phyloP scores from a whole-genome alignment of 2,329 filamentous ascomycete species.

The Pseudogymnoascus sp. region DNA sequence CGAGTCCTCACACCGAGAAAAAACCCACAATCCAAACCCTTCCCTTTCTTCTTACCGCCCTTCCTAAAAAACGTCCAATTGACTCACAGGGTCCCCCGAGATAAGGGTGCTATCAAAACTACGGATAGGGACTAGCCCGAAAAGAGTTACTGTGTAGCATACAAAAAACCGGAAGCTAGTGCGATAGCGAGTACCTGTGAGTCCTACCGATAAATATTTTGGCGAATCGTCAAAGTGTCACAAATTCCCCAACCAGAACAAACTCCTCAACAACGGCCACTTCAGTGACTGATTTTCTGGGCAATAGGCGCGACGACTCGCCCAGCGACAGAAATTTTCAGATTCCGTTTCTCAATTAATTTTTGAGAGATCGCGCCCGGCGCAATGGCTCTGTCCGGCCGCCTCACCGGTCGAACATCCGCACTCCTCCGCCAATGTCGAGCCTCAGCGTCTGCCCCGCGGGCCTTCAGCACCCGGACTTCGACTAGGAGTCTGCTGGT shows the following conservation, averaged over 20 bases:
- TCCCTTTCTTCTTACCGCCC: not conserved
- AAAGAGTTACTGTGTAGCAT: constrained; percentile 4
- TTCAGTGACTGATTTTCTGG: constrained; percentile 5
- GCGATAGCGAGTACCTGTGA: constrained; percentile 6
- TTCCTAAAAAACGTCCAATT: not conserved
- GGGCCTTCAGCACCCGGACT: constrained; percentile 25
- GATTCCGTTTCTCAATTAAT: not conserved
- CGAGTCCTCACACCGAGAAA: not conserved
- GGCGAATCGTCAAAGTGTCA: not conserved
- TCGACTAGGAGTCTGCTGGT: constrained; percentile 20
- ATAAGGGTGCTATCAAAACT: constrained; percentile 1
- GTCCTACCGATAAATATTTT: constrained; percentile 5
- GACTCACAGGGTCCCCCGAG: constrained; percentile 5
- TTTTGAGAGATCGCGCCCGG: constrained; percentile 13
- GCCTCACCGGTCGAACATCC: constrained; percentile 24
- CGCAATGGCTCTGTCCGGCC: constrained; percentile 28
- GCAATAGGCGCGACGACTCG: constrained; percentile 5
- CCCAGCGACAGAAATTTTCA: constrained; percentile 6
- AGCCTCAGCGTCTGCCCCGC: constrained; percentile 17
- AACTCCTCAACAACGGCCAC: constrained; percentile 12
- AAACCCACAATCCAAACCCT: constrained; percentile 7
- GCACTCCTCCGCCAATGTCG: constrained; percentile 26
- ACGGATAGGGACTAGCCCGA: not conserved
- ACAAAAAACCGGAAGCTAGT: constrained; percentile 6
- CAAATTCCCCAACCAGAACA: constrained; percentile 7